These are phyloP conservation scores for Phalaenopsis aphrodite DNA, from an alignment of 106 monocot species.

Conservation along the genomic window DNA sequence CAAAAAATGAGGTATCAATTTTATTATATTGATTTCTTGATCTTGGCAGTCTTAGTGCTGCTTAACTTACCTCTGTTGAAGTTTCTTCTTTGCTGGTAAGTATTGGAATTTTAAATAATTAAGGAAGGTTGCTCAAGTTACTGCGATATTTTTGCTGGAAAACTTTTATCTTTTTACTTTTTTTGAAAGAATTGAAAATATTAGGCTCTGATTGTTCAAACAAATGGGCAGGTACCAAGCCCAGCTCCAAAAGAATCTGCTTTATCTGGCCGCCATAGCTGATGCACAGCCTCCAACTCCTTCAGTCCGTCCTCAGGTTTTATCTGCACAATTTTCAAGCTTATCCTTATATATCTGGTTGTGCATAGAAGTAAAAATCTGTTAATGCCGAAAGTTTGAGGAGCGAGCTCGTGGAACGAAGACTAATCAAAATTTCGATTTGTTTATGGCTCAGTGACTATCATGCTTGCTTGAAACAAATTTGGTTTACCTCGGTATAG, in stretches of 20 bases:
- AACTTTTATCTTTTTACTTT: neutral
- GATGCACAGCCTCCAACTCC: constrained; percentile 78
- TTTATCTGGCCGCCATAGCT: constrained; percentile 90
- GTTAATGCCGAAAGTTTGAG: neutral
- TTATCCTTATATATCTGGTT: neutral
- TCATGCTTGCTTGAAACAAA: neutral
- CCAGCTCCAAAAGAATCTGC: constrained; percentile 87
- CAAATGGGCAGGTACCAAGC: constrained; percentile 70
- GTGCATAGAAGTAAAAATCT: neutral
- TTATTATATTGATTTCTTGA: too few species aligned
- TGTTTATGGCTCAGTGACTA: neutral
- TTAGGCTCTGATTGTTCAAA: constrained; percentile 3
- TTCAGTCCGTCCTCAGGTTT: constrained; percentile 66
- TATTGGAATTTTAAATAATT: too few species aligned
- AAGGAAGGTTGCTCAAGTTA: too few species aligned
- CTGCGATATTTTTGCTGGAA: too few species aligned
- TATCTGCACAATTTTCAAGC: neutral
- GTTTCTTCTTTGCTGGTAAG: too few species aligned
- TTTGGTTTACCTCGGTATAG: too few species aligned
- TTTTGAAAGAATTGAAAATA: neutral
- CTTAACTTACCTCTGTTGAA: too few species aligned
- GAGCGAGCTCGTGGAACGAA: neutral
- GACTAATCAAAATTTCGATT: neutral
- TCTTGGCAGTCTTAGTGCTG: too few species aligned
- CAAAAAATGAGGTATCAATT: too few species aligned